Percentiles rank a stretch among this genome's conserved stretches.
Evolutionary conservation across 1,284 basidiomycete genomes (phyloP).

Genomic region (Ganoderma resinaceum): DNA sequence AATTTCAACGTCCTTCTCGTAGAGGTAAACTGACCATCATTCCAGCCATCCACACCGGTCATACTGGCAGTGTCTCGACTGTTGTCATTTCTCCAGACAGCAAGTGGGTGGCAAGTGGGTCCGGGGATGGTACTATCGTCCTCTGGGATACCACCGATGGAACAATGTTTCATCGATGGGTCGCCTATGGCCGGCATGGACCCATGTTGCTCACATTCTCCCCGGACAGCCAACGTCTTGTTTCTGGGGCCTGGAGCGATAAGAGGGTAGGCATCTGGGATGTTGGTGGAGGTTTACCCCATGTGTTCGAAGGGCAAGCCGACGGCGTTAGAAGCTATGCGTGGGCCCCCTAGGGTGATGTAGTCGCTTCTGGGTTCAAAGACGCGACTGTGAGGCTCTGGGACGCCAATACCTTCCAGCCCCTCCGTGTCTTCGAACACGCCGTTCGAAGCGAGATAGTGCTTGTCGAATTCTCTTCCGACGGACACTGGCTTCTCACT

Average conservation of each 20-base stretch:
- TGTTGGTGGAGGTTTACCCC: conserved; percentile 9
- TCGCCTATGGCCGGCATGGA: conserved; percentile 11
- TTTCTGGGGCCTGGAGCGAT: conserved; percentile 32
- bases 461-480: not conserved
- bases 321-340: conserved; percentile 25
- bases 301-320: conserved; percentile 24
- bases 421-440: conserved; percentile 14
- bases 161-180: conserved; percentile 14
- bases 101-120: conserved; percentile 26
- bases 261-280: conserved; percentile 28
- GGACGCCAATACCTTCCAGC: conserved; percentile 15
- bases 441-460: conserved; percentile 19
- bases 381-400: conserved; percentile 28
- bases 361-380: conserved; percentile 27
- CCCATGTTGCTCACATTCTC: conserved; percentile 33
- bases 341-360: conserved; percentile 29
- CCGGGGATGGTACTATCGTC: conserved; percentile 24
- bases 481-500: not conserved
- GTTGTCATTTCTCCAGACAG: conserved; percentile 31
- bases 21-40: not conserved
- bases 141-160: conserved; percentile 18
- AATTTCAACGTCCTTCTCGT: not conserved
- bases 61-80: conserved; percentile 17
- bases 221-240: conserved; percentile 30
- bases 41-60: not conserved